A percentile compares a stretch with the other conserved stretches of the same genome.
These are phyloP conservation scores for Bryoerythrophyllum caledonicum DNA, from an alignment of 225 moss, liverwort and hornwort genomes.

Conservation along the genomic window DNA sequence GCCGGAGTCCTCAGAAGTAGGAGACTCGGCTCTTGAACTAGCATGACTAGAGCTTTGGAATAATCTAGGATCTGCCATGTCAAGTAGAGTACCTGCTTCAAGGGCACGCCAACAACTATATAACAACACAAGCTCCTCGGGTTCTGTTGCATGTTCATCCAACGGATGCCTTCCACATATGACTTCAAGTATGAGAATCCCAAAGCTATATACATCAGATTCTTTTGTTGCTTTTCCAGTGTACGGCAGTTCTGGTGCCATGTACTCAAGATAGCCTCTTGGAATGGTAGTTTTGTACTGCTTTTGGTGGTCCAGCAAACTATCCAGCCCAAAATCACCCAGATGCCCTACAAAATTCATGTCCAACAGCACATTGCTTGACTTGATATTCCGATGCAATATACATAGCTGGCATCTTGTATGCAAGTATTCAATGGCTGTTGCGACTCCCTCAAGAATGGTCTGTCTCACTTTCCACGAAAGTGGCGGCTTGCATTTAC, in stretches of 20 bases:
- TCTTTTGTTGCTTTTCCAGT: slow-evolving; percentile 12
- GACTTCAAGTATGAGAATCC: slow-evolving; percentile 12
- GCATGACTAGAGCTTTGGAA: background rate
- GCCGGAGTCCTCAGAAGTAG: background rate
- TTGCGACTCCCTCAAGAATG: slow-evolving; percentile 6
- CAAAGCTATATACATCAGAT: slow-evolving; percentile 24
- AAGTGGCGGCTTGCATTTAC: background rate
- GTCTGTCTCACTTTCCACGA: background rate
- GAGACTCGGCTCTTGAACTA: background rate
- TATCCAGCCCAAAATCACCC: slow-evolving; percentile 19
- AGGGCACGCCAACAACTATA: background rate
- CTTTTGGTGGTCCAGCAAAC: background rate
- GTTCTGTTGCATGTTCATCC: background rate
- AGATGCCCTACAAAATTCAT: background rate
- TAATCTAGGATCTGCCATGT: slow-evolving; percentile 1
- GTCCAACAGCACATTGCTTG: slow-evolving; percentile 15
- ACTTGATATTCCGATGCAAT: slow-evolving; percentile 21
- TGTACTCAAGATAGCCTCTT: background rate
- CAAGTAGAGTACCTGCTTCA: background rate
- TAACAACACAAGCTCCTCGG: slow-evolving; percentile 5
- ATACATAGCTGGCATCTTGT: slow-evolving; percentile 10
- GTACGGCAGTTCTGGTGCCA: slow-evolving; percentile 1
- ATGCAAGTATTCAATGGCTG: slow-evolving; percentile 12
- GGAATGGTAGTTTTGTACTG: background rate
- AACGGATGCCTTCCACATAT: background rate